phyloP scores from a whole-genome alignment of 345 rosid genomes.

The Salix suchowensis region DNA sequence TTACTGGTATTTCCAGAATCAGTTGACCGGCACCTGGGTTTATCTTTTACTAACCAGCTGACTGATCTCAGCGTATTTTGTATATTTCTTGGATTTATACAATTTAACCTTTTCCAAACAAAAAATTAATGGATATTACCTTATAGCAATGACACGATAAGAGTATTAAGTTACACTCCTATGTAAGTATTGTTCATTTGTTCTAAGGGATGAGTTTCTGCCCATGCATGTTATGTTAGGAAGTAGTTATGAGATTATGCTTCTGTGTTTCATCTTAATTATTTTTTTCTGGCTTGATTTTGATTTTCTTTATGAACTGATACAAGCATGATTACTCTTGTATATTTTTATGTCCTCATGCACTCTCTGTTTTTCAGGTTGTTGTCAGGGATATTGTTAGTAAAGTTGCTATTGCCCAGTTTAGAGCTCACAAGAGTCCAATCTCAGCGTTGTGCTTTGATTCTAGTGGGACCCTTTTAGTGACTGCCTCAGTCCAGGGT shows the following conservation, averaged over 20 bases:
- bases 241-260: not conserved
- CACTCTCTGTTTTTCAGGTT: constrained; percentile 44
- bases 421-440: constrained; percentile 86
- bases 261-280: not conserved
- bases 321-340: not conserved
- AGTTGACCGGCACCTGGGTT: no score
- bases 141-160: not conserved
- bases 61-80: no score
- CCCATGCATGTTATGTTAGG: not conserved
- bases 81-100: no score
- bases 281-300: not conserved
- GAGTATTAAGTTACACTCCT: not conserved
- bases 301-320: not conserved
- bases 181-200: not conserved
- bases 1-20: no score
- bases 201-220: not conserved
- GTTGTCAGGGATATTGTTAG: constrained; percentile 72
- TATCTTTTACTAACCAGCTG: no score
- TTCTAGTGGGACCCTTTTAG: constrained; percentile 85
- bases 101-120: no score
- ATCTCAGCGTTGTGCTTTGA: constrained; percentile 88
- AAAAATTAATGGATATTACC: not conserved
- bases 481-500: constrained; percentile 89
- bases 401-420: constrained; percentile 67
- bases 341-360: not conserved